Base-by-base conservation (phyloP, 2,329 filamentous ascomycete species). In the Colletotrichum sp. region DNA sequence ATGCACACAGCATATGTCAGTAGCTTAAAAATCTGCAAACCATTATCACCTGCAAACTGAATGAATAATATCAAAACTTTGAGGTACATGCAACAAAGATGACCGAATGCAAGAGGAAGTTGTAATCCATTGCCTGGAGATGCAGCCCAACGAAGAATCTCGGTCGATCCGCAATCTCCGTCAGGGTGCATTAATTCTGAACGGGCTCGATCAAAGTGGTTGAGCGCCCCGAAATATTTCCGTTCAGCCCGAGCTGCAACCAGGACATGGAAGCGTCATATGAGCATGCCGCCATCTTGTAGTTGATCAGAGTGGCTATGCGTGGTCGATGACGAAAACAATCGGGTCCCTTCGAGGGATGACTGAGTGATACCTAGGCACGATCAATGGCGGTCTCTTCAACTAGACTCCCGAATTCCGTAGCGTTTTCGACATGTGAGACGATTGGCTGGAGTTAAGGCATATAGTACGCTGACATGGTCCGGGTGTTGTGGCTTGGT, bases 121-220 rank as follows among this genome's bases (percentile, higher is more conserved):
- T 6, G 1, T 0, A 3, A 10, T 18, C 7, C 4, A 9, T 1
- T 43, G 34, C 7, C 16, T 43, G 39, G 1, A 13, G 39, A 7
- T 10, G 18, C 10, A 48, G 18, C 39, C 18, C 18, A 48, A 0
- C 9, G 0, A n/a, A n/a, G 3, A 48, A 13, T n/a, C 3, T 48
- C 6, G 0, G 6, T 21, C n/a, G n/a, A 48, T 48, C 10, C 0
- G n/a, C 0, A 2, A 12, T 21, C 6, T 21, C 18, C 9, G 18
- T 48, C 9, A 48, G 18, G 2, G 18, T 48, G 2, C 1, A 21
- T 0, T 0, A n/a, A 7, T 6, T 48, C 39, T n/a, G 39, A 1
- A n/a, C n/a, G 0, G 39, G 16, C 18, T 1, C 1, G 4, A 9
- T 48, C 18, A 7, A 48, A 4, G 39, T n/a, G 3, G 39, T 7